Evolutionary conservation across 1,284 basidiomycete species (phyloP), one percentile per base, ranked within the genome.

Genomic region (Cutaneotrichosporon dermatis): DNA sequence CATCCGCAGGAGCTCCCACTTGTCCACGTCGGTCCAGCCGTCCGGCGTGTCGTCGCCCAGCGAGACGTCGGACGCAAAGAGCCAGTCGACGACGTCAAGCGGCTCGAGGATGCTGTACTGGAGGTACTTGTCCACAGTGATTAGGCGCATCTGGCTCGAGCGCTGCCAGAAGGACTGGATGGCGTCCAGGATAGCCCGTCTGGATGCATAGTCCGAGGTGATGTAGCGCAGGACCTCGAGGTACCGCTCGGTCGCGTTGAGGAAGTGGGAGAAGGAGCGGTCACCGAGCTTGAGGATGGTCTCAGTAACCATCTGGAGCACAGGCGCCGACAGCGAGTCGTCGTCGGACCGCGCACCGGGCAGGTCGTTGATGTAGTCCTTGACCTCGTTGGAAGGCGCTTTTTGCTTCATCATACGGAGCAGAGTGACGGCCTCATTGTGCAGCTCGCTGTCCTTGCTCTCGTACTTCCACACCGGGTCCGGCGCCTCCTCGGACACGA

Each of bases 81-180:
- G 84, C 86, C 91, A 97, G 4, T 80, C 80, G 55, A 97, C 87
- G 13, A 98, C 88, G 71, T 99, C 94, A 11, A 87, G 85, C 0
- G 94, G 92, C 71, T 98, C 93, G 37, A 99, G 88, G 59, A 99
- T 90, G 71, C 96, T 90, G 78, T 99, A 99, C 77, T 99, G 95
- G 84, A 99, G 89, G 63, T 98, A 81, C 80, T 99, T 99, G 82
- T 98, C 96, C 64, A 95, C 87, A 5, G 97, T 93, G 69, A 99
- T 91, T 15, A 83, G 82, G 44, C 93, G 82, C 86, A 93, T 90
- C 71, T 95, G 90, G 35, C 82, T 81, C 69, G 89, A 90, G 62
- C 84, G 78, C 64, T 82, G 82, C 92, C 92, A 97, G 79, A 90
- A 96, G 25, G 80, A 76, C 1, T 83, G 83, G 6, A 89, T 86